Conservation (phyloP, 345 rosid species). For the Syzygium oleosum region DNA sequence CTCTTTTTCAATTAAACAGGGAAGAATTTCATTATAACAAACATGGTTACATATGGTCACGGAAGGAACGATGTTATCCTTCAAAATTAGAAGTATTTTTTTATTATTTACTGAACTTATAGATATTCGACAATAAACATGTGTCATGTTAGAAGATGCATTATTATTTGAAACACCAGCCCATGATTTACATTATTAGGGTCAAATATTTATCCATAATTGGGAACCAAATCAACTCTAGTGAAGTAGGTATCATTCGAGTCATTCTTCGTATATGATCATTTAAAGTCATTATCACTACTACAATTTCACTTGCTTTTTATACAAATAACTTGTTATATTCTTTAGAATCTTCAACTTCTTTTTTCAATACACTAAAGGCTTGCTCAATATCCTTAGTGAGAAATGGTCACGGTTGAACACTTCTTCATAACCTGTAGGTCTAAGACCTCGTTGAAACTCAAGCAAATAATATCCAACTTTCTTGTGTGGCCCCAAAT, state of each 20-base stretch:
- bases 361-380: not conserved
- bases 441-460: not conserved
- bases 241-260: not conserved
- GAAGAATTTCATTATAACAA: not conserved
- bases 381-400: not conserved
- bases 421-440: not conserved
- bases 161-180: not conserved
- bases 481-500: not conserved
- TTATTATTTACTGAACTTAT: not conserved
- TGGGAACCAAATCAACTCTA: not conserved
- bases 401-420: not conserved
- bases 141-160: not conserved
- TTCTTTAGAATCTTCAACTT: not conserved
- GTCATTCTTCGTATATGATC: not conserved
- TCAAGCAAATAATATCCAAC: not conserved
- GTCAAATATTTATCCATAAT: not conserved
- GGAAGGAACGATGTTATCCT: not conserved
- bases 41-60: not conserved
- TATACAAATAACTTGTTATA: not conserved
- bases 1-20: not conserved
- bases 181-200: not conserved
- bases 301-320: not conserved
- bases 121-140: not conserved
- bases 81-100: not conserved
- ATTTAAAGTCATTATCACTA: fast-evolving